A percentile compares a stretch with the other conserved stretches of the same genome.
phyloP scores from a whole-genome alignment of 768 basidiomycete species.

The Chlorophyllum brunneum region DNA sequence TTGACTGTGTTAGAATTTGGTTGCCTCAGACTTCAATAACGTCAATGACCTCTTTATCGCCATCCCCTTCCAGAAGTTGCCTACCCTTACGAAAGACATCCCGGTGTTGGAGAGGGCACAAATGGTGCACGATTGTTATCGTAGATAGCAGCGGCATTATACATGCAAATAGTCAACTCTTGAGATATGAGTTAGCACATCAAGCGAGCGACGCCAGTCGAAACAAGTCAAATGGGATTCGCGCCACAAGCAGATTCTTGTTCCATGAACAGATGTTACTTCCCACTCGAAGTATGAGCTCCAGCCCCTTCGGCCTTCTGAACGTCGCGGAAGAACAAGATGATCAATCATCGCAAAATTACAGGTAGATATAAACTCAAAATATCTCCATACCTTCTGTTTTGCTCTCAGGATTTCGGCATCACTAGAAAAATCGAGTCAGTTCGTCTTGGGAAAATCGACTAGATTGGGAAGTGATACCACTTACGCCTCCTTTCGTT shows the following conservation, averaged over 20 bases:
- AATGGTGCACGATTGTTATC: not conserved
- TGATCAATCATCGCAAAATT: conserved; percentile 4
- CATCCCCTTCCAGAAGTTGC: not conserved
- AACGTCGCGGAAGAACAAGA: not conserved
- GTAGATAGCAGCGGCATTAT: not conserved
- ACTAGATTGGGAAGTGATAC: conserved; percentile 14
- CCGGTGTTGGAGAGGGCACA: too few relatives aligned
- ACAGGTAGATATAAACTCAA: not conserved
- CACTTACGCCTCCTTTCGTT: conserved; percentile 75
- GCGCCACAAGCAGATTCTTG: not conserved
- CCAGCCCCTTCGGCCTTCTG: conserved; percentile 58
- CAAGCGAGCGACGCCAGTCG: too few relatives aligned
- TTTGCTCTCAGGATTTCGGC: conserved; percentile 73
- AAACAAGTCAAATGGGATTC: too few relatives aligned
- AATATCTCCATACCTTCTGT: conserved; percentile 58
- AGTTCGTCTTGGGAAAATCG: conserved; percentile 12
- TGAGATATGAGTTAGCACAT: not conserved
- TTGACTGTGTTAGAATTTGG: not conserved
- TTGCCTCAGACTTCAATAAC: not conserved
- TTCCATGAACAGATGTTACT: conserved; percentile 30
- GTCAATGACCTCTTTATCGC: not conserved
- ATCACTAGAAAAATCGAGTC: conserved; percentile 45
- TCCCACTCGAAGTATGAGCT: conserved; percentile 25
- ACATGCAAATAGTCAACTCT: not conserved
- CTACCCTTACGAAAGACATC: too few relatives aligned